Base-by-base conservation (phyloP, 768 basidiomycete genomes). In the Tremella mesenterica region DNA sequence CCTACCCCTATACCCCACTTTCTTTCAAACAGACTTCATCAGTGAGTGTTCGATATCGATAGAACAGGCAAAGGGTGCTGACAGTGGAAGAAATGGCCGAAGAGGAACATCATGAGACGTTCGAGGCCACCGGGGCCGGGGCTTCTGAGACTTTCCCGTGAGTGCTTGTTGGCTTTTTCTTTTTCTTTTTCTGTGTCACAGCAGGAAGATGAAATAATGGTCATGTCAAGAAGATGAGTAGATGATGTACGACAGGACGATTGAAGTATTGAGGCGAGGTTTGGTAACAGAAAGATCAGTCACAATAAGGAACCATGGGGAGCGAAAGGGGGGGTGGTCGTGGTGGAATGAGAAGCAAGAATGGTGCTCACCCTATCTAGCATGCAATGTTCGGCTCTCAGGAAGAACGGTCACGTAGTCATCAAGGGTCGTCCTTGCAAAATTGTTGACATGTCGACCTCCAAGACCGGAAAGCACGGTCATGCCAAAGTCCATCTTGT, bases 401-500 rank as follows among this genome's bases (percentile, higher is more conserved):
- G 78, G 58, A 78, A 79, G 77, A 75, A 75, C 64, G 69, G 76
- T 51, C 75, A 77, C 79, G 93, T 99, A 74, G 85, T 91, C 70
- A 97, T 99, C 77, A 96, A 95, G 80, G 80, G 88, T 64, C 83
- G 91, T 66, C 92, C 92, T 63, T 97, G 92, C 87, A 97, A 97
- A 74, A 75, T 77, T 53, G 84, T 91, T 67, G 91, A 95, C 75
- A 96, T 95, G 92, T 93, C 90, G 59, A 95, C 92, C 78, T 97
- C 92, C 75, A 97, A 97, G 61, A 70, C 67, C 46, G 92, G 93
- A 69, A 97, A 97, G 83, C 93, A 97, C 80, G 93, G 93, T 69
- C 93, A 99, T 79, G 93, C 95, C 76, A 99, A 97, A 78, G 95
- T 97, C 72, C 91, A 97, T 77, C 81, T 99, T 59, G 82, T 96